phyloP scores from a whole-genome alignment of 148 eudicot species.

The Cornus kousa region DNA sequence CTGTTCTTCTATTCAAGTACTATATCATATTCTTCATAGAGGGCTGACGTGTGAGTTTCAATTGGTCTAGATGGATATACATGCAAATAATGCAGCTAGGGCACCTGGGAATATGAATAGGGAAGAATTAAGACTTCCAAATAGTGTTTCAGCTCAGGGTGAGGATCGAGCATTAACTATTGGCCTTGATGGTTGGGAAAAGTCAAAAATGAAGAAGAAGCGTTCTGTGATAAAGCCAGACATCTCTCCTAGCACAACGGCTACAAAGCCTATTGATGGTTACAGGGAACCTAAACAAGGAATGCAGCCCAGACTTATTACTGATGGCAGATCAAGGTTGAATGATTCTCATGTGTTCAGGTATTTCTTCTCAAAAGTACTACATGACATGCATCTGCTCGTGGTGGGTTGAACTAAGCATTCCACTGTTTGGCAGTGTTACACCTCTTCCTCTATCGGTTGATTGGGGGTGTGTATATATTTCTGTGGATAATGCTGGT shows the following conservation, averaged over 20 bases:
- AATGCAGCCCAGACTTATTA: slow-evolving; percentile 45
- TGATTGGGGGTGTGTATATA: not conserved
- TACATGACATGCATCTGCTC: not conserved
- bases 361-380: slow-evolving; percentile 25
- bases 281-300: slow-evolving; percentile 54
- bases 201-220: slow-evolving; percentile 64
- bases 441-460: not conserved
- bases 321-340: slow-evolving; percentile 43
- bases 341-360: slow-evolving; percentile 48
- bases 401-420: not conserved
- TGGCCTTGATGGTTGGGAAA: slow-evolving; percentile 60
- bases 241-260: slow-evolving; percentile 34
- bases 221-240: slow-evolving; percentile 67
- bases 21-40: not conserved
- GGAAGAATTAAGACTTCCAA: slow-evolving; percentile 43
- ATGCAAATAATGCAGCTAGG: slow-evolving; percentile 43
- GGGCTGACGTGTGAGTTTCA: slow-evolving; percentile 10
- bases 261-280: slow-evolving; percentile 43
- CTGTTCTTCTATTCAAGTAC: not conserved
- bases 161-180: slow-evolving; percentile 48
- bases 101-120: slow-evolving; percentile 41
- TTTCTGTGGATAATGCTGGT: not conserved
- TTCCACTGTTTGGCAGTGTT: not conserved
- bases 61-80: slow-evolving; percentile 36
- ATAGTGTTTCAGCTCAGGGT: slow-evolving; percentile 31